phyloP scores from a whole-genome alignment of 1,139 yeast genomes.

The Yamadazyma mexicana region DNA sequence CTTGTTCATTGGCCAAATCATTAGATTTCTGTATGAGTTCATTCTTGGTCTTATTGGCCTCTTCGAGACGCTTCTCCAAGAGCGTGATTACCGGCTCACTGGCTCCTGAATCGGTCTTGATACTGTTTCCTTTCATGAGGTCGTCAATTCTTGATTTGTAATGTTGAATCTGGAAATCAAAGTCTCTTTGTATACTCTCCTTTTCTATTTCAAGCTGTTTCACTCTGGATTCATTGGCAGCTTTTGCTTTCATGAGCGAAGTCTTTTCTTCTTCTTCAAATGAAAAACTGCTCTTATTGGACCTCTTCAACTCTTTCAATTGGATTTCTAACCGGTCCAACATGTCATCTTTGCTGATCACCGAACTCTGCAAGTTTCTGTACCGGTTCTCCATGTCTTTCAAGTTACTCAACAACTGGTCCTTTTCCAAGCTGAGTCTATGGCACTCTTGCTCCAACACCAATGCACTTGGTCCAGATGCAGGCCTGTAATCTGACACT shows the following conservation, averaged over 20 bases:
- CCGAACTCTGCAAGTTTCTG: conserved; percentile 22
- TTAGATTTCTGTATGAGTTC: conserved; percentile 6
- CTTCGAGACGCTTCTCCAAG: conserved; percentile 38
- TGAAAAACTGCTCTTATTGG: conserved; percentile 19
- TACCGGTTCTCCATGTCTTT: conserved; percentile 22
- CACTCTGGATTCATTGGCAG: conserved; percentile 34
- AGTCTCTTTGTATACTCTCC: conserved; percentile 31
- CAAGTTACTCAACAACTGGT: conserved; percentile 18
- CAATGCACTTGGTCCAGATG: conserved; percentile 3
- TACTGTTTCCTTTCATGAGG: conserved; percentile 1
- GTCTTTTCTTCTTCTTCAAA: conserved; percentile 34
- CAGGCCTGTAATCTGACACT: conserved; percentile 7
- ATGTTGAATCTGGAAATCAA: conserved; percentile 28
- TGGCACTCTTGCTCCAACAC: conserved; percentile 19
- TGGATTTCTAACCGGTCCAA: conserved; percentile 29
- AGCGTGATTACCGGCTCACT: conserved; percentile 23
- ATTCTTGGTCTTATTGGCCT: conserved; percentile 21
- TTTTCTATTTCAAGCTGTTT: conserved; percentile 36
- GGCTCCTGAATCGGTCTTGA: background rate
- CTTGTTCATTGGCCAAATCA: conserved; percentile 13
- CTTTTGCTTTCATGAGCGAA: conserved; percentile 29
- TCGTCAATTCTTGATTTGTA: conserved; percentile 25
- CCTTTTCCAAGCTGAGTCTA: conserved; percentile 18
- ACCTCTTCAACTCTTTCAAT: conserved; percentile 25
- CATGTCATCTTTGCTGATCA: conserved; percentile 29